phyloP scores from a whole-genome alignment of 768 basidiomycete species.

The Harrya chromipes region DNA sequence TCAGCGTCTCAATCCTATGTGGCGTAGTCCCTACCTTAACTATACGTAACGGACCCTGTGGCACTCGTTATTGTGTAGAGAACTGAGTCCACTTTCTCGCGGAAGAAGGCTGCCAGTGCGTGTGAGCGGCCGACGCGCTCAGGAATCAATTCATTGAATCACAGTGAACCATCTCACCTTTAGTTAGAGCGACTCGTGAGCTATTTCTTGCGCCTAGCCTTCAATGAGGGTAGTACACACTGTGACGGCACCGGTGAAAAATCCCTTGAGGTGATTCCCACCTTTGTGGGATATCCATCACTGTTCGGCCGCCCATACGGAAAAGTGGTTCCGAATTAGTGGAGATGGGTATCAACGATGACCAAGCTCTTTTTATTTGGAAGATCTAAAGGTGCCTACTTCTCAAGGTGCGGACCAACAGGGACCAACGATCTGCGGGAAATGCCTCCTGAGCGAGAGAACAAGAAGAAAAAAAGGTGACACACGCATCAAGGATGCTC shows the following conservation, averaged over 20 bases:
- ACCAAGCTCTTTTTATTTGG: neutral
- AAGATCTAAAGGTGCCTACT: neutral
- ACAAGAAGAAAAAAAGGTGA: slow-evolving; percentile 4
- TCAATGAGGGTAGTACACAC: neutral
- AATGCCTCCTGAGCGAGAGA: slow-evolving; percentile 1
- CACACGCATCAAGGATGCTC: slow-evolving; percentile 8
- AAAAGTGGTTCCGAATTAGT: slow-evolving; percentile 4
- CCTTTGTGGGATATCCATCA: slow-evolving; percentile 17
- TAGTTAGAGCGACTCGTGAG: too few species aligned
- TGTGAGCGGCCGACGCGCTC: neutral
- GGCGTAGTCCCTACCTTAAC: slow-evolving; percentile 6
- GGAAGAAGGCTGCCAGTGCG: neutral
- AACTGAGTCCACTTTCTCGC: neutral
- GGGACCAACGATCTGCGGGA: slow-evolving; percentile 8
- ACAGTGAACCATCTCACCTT: too few species aligned
- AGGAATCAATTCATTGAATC: too few species aligned
- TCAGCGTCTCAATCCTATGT: slow-evolving; percentile 11
- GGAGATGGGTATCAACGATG: slow-evolving; percentile 13
- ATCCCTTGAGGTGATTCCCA: slow-evolving; percentile 14
- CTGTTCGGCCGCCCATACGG: neutral
- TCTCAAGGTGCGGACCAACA: slow-evolving; percentile 5
- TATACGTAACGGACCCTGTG: slow-evolving; percentile 20
- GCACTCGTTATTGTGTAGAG: neutral
- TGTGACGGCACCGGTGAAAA: neutral
- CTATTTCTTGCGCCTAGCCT: neutral